These are phyloP conservation scores for Prunus dulcis DNA, from an alignment of 306 rosid genomes.

Conservation along the genomic window DNA sequence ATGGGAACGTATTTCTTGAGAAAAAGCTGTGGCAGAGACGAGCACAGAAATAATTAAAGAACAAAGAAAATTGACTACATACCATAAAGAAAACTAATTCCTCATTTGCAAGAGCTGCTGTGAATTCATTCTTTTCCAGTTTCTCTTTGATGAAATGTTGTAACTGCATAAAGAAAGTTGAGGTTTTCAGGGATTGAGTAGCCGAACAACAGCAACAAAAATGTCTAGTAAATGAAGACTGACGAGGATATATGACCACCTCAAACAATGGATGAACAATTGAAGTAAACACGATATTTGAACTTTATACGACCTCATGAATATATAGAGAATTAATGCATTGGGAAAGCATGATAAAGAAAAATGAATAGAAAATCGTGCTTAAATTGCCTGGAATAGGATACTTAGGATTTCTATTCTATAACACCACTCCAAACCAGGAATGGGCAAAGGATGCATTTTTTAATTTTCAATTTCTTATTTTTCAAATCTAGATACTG, in stretches of 20 bases:
- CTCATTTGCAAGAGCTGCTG: constrained; percentile 54
- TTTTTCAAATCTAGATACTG: background rate
- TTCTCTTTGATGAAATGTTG: constrained; percentile 61
- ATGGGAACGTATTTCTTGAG: background rate
- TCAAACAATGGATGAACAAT: background rate
- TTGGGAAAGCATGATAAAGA: background rate
- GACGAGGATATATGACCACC: background rate
- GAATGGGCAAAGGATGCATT: background rate
- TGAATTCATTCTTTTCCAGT: constrained; percentile 64
- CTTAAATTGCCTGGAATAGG: background rate
- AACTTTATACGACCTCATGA: background rate
- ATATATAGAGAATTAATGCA: background rate
- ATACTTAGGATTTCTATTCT: background rate
- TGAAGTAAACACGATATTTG: background rate
- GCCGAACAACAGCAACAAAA: constrained; percentile 1
- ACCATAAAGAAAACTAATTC: constrained; percentile 83
- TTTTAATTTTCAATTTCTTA: background rate
- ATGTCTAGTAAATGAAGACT: background rate
- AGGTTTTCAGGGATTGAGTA: background rate
- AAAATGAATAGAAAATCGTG: background rate
- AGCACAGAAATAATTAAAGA: background rate
- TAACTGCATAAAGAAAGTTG: constrained; percentile 43
- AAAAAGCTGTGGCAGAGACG: background rate
- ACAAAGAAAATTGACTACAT: constrained; percentile 15
- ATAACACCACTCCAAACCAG: background rate